phyloP scores from a whole-genome alignment of 2,329 filamentous ascomycete species.

The Capronia coronata region DNA sequence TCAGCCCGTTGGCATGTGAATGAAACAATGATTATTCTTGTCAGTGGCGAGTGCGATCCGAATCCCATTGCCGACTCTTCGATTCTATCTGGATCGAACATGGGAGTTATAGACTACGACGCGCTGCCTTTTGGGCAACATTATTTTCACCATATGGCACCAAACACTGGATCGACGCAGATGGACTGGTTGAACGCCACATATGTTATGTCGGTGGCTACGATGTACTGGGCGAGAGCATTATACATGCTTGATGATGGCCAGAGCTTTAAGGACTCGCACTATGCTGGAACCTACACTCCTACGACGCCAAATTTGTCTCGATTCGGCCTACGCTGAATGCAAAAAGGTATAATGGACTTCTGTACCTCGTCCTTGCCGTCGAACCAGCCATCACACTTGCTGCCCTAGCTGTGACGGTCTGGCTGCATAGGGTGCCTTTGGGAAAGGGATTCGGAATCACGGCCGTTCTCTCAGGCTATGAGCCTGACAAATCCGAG shows the following conservation, averaged over 20 bases:
- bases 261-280: not conserved
- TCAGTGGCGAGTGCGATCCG: not conserved
- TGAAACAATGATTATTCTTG: not conserved
- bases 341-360: not conserved
- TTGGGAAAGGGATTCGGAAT: not conserved
- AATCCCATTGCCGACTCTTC: not conserved
- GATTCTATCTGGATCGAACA: not conserved
- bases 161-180: not conserved
- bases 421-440: not conserved
- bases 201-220: not conserved
- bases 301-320: not conserved
- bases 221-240: conserved; percentile 2
- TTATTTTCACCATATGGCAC: not conserved
- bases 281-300: not conserved
- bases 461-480: not conserved
- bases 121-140: not conserved
- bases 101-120: not conserved
- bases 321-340: not conserved
- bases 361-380: conserved; percentile 2
- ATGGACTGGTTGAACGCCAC: not conserved
- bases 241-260: not conserved
- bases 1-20: not conserved
- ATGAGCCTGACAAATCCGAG: not conserved
- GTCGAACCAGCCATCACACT: not conserved
- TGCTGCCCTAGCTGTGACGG: not conserved